phyloP scores from a whole-genome alignment of 2,329 filamentous ascomycete species.

The Clonostachys chloroleuca region DNA sequence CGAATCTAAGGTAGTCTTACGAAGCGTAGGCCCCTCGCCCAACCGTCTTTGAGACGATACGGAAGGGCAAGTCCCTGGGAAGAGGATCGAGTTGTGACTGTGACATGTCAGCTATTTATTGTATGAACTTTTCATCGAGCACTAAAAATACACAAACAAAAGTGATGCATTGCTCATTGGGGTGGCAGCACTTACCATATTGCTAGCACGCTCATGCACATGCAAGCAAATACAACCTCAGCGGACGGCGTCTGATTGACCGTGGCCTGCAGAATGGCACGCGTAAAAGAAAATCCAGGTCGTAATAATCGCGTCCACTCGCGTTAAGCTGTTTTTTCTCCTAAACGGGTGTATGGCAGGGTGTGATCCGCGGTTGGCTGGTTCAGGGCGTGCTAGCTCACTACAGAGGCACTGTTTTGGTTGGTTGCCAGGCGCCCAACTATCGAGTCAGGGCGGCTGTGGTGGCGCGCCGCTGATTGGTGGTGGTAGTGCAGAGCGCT shows the following conservation, averaged over 20 bases:
- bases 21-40: constrained; percentile 96
- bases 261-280: not conserved
- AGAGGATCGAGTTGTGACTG: constrained; percentile 88
- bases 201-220: too few relatives aligned
- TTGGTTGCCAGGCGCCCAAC: constrained; percentile 1
- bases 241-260: not conserved
- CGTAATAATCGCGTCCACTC: constrained; percentile 12
- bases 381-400: too few relatives aligned
- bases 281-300: not conserved
- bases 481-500: not conserved
- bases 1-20: constrained; percentile 42
- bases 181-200: too few relatives aligned
- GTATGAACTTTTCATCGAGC: too few relatives aligned
- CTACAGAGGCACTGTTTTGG: not conserved
- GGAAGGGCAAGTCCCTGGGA: constrained; percentile 81
- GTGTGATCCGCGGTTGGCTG: too few relatives aligned
- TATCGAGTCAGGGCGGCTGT: not conserved
- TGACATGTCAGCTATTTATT: constrained; percentile 32
- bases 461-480: not conserved
- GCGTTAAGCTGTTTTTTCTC: constrained; percentile 25
- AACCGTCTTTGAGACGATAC: constrained; percentile 93
- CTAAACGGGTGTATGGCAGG: too few relatives aligned
- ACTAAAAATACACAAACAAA: too few relatives aligned
- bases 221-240: not conserved
- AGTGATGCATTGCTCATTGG: not conserved